Evolutionary conservation across 2,329 filamentous ascomycete genomes (phyloP).

Genomic region (Claviceps maximensis): DNA sequence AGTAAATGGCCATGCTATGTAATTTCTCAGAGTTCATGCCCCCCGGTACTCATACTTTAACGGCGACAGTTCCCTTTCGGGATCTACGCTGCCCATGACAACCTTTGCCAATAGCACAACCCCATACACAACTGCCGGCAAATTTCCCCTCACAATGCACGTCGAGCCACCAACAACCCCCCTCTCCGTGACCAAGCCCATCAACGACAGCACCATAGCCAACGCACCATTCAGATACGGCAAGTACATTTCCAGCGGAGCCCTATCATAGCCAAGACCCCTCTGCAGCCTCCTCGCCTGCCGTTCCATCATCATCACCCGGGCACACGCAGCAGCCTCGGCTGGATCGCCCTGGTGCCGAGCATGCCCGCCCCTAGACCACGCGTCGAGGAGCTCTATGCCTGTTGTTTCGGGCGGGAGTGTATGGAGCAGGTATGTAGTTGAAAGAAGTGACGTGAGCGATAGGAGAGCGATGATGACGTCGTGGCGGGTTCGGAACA

Average conservation of each 20-base stretch:
- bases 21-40: conserved; percentile 27
- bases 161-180: conserved; percentile 18
- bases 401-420: conserved; percentile 43
- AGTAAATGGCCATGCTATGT: not conserved
- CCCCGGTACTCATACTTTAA: conserved; percentile 57
- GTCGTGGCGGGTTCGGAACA: conserved; percentile 17
- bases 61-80: conserved; percentile 47
- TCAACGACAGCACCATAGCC: conserved; percentile 36
- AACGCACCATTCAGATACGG: conserved; percentile 47
- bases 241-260: conserved; percentile 43
- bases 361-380: conserved; percentile 17
- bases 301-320: not conserved
- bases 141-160: conserved; percentile 31
- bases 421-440: conserved; percentile 45
- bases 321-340: not conserved
- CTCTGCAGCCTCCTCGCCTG: conserved; percentile 8
- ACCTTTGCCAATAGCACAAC: conserved; percentile 49
- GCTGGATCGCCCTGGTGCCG: not conserved
- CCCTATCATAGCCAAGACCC: conserved; percentile 9
- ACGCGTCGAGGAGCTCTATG: conserved; percentile 34
- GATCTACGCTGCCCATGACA: conserved; percentile 55
- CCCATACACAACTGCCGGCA: conserved; percentile 46
- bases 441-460: conserved; percentile 49
- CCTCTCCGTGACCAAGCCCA: conserved; percentile 26
- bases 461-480: conserved; percentile 39